Base-by-base conservation (phyloP, 2,329 filamentous ascomycete species). In the Alternaria consortialis region DNA sequence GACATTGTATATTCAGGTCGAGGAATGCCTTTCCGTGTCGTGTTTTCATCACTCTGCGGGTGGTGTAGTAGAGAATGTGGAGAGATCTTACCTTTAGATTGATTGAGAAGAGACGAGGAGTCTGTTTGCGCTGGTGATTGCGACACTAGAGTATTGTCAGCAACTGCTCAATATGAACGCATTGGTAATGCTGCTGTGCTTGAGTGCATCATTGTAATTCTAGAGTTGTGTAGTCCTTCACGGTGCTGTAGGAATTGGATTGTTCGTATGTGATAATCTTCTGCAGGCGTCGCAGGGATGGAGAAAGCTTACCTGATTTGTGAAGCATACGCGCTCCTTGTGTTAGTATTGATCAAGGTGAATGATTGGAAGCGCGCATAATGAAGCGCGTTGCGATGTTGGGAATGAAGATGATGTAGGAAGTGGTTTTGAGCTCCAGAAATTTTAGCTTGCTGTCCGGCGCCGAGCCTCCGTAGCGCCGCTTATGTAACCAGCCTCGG, bases 1-100 rank as follows among this genome's bases (percentile, higher is more conserved):
- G 84, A 88, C 86, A 88, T 84, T 79, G 77, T 82, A 79, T 81
- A 80, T 88, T 88, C 85, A 84, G 86, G 82, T 85, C 85, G 86
- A 88, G 86, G 86, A 88, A 88, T 88, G 86, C 86, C 87, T 86
- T 83, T 86, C 84, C 84, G 84, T 87, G 86, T 88, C 86, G 79
- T 82, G 79, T 79, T 78, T 84, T 88, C 86, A 88, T 88, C 86
- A 88, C 80, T 77, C 76, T 81, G 81, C 75, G 64, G 62, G 65
- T 60, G 63, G 58, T 58, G 60, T 57, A 43, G 52, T 56, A 23
- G 31, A 57, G 47, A 37, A 52, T 40, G 55, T 43, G 62, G 43
- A 46, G 53, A 55, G 47, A 53, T 58, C 70, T 61, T 80, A 85
- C 84, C 84, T 77, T 86, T 74, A 20, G 48, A 53, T 31, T 42